Percentiles rank a stretch among this genome's conserved stretches.
Evolutionary conservation across 2,329 filamentous ascomycete genomes (phyloP).

Genomic region (Graphilbum fragrans): DNA sequence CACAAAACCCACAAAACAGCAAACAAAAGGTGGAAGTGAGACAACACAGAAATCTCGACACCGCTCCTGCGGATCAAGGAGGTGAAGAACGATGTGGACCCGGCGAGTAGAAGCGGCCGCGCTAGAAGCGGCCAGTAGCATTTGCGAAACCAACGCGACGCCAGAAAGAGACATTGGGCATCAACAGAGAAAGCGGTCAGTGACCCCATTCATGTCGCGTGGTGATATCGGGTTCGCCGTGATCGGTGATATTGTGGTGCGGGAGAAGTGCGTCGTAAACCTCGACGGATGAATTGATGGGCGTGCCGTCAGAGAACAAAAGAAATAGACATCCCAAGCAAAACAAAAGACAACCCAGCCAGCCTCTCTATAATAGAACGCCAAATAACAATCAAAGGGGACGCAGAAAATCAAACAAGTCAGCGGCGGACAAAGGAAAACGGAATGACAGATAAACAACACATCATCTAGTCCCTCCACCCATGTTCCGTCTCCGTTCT

Average conservation of each 20-base stretch:
- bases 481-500: background rate
- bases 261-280: background rate
- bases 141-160: background rate
- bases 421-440: no score
- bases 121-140: background rate
- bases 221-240: background rate
- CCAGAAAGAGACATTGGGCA: background rate
- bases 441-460: no score
- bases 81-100: background rate
- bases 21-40: background rate
- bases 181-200: background rate
- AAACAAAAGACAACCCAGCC: no score
- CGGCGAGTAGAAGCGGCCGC: background rate
- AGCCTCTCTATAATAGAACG: no score
- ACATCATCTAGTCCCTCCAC: no score
- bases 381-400: no score
- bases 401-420: no score
- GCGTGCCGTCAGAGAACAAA: no score
- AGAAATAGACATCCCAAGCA: no score
- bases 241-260: background rate
- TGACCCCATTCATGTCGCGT: background rate
- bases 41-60: background rate
- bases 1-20: background rate
- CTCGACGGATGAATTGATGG: background rate
- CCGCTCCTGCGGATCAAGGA: background rate